Conservation (phyloP, 2,329 filamentous ascomycete genomes). For the Dothideomycetes sp. region DNA sequence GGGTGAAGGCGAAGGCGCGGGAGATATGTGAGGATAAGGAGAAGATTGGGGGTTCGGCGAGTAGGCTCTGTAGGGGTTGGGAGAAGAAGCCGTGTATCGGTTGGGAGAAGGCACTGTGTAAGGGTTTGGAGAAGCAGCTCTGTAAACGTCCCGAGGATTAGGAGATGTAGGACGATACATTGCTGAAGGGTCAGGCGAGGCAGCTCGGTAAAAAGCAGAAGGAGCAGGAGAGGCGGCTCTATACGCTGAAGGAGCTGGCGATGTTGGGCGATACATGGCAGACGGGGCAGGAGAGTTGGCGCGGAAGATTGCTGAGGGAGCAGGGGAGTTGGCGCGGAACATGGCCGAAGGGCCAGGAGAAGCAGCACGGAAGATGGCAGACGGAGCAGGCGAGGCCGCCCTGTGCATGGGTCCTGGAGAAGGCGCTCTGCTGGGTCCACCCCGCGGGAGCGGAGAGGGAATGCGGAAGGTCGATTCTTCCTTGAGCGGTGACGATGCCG, state of each 20-base stretch:
- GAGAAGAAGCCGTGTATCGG: too few relatives aligned
- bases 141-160: slow-evolving; percentile 5
- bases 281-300: slow-evolving; percentile 19
- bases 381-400: slow-evolving; percentile 19
- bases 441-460: slow-evolving; percentile 25
- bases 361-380: slow-evolving; percentile 24
- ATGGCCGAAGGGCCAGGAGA: slow-evolving; percentile 32
- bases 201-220: slow-evolving; percentile 15
- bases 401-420: slow-evolving; percentile 18
- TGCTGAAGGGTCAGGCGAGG: slow-evolving; percentile 15
- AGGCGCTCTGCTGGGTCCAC: slow-evolving; percentile 19
- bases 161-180: slow-evolving; percentile 15
- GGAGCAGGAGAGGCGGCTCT: slow-evolving; percentile 10
- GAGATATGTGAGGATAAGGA: slow-evolving; percentile 7
- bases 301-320: slow-evolving; percentile 18
- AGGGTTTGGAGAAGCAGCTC: background rate
- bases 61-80: slow-evolving; percentile 10
- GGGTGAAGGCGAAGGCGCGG: slow-evolving; percentile 21
- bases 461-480: slow-evolving; percentile 23
- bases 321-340: slow-evolving; percentile 18
- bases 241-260: slow-evolving; percentile 32
- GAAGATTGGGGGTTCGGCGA: too few relatives aligned
- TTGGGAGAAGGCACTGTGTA: too few relatives aligned
- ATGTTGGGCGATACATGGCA: slow-evolving; percentile 28
- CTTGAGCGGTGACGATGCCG: slow-evolving; percentile 16